Evolutionary conservation across 805 yeast species (phyloP), one percentile per base, ranked within the genome.

Genomic region (Metschnikowia matae): DNA sequence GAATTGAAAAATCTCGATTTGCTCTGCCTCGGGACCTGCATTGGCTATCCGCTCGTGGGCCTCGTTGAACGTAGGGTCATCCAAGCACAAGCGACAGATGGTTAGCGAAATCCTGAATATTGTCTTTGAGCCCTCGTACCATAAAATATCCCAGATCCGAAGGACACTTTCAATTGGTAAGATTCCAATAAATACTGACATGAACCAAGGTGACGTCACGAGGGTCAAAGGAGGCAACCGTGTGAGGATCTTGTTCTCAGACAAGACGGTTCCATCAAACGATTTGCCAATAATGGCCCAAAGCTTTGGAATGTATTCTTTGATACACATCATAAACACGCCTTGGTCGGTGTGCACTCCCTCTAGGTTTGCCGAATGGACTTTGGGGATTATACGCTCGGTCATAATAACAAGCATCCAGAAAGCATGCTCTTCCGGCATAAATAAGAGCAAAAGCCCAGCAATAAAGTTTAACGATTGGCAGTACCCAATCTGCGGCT

Each of bases 321-420:
- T 81, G 26, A 91, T 75, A 61, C 96, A 87, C 37, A 92, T 73
- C 89, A 92, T 85, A 42, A 92, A 69, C 1, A 94, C 96, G 11
- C 97, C 98, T 66, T 92, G 99, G 63, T 91, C 96, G 15, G 94
- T 80, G 62, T 89, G 91, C 18, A 94, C 97, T 42, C 98, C 98
- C 70, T 94, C 98, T 20, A 92, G 69, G 60, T 85, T 85, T 33
- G 88, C 79, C 52, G 90, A 92, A 67, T 92, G 99, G 21, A 92
- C 89, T 6, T 96, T 96, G 0, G 97, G 96, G 21, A 92, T 74
- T 53, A 85, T 89, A 48, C 83, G 72, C 52, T 90, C 90, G 0
- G 97, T 89, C 48, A 92, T 81, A 26, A 91, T 87, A 2, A 89
- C 96, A 59, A 92, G 75, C 96, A 94, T 86, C 98, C 99, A 92